phyloP scores from a whole-genome alignment of 164 flowering plant genomes.

The Annona squamosa region DNA sequence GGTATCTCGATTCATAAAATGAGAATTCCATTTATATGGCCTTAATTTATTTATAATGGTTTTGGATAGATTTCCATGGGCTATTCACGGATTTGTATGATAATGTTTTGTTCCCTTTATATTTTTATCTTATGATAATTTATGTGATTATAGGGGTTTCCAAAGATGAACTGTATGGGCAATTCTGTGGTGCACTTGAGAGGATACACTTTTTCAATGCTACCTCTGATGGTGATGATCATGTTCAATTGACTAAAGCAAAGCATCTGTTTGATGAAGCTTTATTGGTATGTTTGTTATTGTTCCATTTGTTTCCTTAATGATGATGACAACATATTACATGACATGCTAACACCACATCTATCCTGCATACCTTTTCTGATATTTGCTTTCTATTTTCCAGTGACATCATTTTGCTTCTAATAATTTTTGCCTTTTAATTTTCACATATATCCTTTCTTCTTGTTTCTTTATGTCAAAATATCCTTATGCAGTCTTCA shows the following conservation, averaged over 20 bases:
- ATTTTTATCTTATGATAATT: conserved; percentile 1
- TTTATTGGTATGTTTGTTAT: conserved; percentile 37
- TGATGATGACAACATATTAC: neutral
- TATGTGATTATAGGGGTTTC: conserved; percentile 40
- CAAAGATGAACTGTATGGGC: conserved; percentile 76
- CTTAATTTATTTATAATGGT: neutral
- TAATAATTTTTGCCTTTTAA: neutral
- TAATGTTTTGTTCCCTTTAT: neutral
- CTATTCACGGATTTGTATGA: neutral
- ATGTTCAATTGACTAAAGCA: conserved; percentile 53
- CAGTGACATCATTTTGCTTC: neutral
- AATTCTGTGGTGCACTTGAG: conserved; percentile 73
- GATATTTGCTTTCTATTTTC: neutral
- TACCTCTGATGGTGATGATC: conserved; percentile 51
- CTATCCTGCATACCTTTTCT: neutral
- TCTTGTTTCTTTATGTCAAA: neutral
- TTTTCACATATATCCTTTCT: neutral
- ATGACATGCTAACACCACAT: neutral
- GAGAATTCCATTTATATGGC: neutral
- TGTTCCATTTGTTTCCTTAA: neutral
- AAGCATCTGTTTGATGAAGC: conserved; percentile 62
- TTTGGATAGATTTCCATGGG: neutral
- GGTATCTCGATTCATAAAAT: neutral
- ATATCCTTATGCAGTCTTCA: neutral
- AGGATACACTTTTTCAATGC: conserved; percentile 47